phyloP scores from a whole-genome alignment of 495 filamentous ascomycete species.

The Talaromyces adpressus region DNA sequence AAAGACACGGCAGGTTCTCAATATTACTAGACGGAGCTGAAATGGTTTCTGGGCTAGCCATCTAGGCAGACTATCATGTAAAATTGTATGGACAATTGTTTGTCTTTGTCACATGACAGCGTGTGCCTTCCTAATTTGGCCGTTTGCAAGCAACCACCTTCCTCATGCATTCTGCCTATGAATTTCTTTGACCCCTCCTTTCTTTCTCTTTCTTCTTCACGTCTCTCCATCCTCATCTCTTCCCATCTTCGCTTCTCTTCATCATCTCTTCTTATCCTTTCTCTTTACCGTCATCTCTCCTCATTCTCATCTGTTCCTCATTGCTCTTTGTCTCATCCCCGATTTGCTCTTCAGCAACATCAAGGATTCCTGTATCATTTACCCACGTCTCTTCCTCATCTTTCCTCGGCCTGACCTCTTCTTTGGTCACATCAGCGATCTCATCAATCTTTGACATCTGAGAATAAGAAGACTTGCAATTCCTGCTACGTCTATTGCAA shows the following conservation, averaged over 20 bases:
- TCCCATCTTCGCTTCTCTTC: constrained; percentile 1
- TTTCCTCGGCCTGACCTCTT: no score
- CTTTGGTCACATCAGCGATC: not conserved
- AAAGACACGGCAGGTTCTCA: constrained; percentile 1
- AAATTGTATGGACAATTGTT: not conserved
- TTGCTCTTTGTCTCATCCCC: not conserved
- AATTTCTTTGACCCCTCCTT: not conserved
- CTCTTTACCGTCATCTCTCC: not conserved
- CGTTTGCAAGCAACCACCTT: not conserved
- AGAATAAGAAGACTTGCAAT: not conserved
- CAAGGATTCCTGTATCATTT: not conserved
- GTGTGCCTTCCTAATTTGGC: constrained; percentile 14
- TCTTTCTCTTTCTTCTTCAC: not conserved
- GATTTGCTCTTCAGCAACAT: not conserved
- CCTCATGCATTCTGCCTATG: not conserved
- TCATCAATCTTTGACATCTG: not conserved
- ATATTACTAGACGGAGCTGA: not conserved
- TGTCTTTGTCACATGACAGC: constrained; percentile 11
- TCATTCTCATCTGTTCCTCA: not conserved
- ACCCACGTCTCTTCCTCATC: no score
- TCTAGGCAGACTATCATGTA: constrained; percentile 13
- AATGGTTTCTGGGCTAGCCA: no score
- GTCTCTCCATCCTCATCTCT: constrained; percentile 3
- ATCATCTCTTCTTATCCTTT: not conserved
- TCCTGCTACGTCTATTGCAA: not conserved